Base-by-base conservation (phyloP, 352 stramenopile species). In the Phytophthora sansomeana region DNA sequence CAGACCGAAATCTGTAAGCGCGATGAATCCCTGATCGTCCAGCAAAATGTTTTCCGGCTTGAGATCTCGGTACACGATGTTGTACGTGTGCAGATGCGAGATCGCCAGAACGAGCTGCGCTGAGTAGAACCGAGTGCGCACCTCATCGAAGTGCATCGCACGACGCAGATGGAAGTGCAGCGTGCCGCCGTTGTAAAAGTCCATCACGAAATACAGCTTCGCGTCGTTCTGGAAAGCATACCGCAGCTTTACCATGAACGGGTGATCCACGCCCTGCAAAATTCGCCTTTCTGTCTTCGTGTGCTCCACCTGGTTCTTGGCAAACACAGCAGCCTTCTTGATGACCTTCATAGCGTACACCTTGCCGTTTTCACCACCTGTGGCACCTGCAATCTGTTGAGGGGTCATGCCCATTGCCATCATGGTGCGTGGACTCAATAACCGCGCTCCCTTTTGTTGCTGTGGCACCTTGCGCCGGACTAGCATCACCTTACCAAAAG, bases 401-500 rank as follows among this genome's bases (percentile, higher is more conserved):
- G 70, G 52, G 1, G 71, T 78, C 71, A 78, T 75, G 1, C 71
- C 71, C 71, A 78, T 78, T 6, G 70, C 56, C 60, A 78, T 68
- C 70, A 78, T 78, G 6, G 61, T 72, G 4, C 70, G 66, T 42
- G 70, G 70, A 53, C 70, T 78, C 50, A 78, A 57, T 54, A 78
- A 55, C 44, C 62, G 66, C 10, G 70, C 54, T 38, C 67, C 67
- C n/a, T 78, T 75, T 36, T 75, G 65, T 21, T 67, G 58, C n/a
- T 73, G 56, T 8, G 61, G 57, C 17, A 74, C 48, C 43, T 91
- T 93, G 46, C 91, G 80, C 17, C 83, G 74, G 6, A 96, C 90
- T 28, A 96, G 63, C 80, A 97, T 93, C 11, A 99, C 97, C 63
- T 98, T 98, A 17, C 96, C 96, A 71, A 99, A 99, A 1, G 95